Percentiles rank a stretch among this genome's conserved stretches.
These are phyloP conservation scores for Immersiella caudata DNA, from an alignment of 495 filamentous ascomycete species.

Conservation along the genomic window DNA sequence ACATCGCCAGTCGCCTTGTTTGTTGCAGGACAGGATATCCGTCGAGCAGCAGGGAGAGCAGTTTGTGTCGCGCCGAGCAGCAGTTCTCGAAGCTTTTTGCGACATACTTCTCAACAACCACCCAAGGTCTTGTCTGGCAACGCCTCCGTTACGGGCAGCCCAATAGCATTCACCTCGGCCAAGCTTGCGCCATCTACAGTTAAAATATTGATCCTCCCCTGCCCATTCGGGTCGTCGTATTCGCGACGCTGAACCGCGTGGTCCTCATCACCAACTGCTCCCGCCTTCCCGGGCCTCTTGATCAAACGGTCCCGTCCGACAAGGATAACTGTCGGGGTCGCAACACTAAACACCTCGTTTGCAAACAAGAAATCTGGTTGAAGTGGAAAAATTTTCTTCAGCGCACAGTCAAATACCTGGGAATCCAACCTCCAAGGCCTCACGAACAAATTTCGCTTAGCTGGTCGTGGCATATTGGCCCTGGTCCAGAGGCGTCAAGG, in stretches of 20 bases:
- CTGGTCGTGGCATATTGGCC: slow-evolving; percentile 27
- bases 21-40: background rate
- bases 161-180: background rate
- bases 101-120: background rate
- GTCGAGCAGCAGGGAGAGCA: background rate
- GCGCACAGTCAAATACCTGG: slow-evolving; percentile 33
- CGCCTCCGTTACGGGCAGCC: background rate
- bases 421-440: slow-evolving; percentile 28
- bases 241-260: background rate
- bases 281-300: slow-evolving; percentile 24
- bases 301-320: background rate
- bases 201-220: background rate
- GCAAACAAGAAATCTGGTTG: slow-evolving; percentile 20
- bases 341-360: slow-evolving; percentile 23
- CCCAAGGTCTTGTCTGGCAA: background rate
- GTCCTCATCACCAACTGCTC: background rate
- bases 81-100: background rate
- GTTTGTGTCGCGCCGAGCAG: background rate
- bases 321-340: slow-evolving; percentile 12
- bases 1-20: background rate
- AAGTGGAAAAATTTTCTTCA: slow-evolving; percentile 37
- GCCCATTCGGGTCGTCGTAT: background rate
- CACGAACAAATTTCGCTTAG: slow-evolving; percentile 40
- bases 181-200: background rate
- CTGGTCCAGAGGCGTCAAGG: slow-evolving; percentile 26